These are phyloP conservation scores for Rhynchospora tenuis DNA, from an alignment of 176 grass and related monocot species.

Conservation along the genomic window DNA sequence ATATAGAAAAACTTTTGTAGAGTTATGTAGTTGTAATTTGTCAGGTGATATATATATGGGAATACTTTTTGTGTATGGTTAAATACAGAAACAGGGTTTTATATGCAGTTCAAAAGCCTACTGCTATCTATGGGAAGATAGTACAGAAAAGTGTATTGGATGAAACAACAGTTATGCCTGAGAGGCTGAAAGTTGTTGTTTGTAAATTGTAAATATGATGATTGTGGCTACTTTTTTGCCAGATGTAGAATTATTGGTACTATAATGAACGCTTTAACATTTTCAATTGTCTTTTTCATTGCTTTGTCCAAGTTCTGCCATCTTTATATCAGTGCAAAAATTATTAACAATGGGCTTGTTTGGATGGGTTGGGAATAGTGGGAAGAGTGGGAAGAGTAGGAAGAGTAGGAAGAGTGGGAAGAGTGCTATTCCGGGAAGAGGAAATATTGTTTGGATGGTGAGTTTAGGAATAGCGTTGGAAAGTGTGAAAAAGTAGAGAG, in stretches of 20 bases:
- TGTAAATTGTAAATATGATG: slow-evolving; percentile 10
- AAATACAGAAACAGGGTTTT: background rate
- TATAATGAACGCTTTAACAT: background rate
- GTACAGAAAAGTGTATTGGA: background rate
- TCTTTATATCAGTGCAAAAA: background rate
- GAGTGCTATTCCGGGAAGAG: no score
- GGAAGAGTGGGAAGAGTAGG: no score
- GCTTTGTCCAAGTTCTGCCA: background rate
- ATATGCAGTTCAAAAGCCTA: slow-evolving; percentile 5
- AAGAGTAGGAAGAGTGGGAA: no score
- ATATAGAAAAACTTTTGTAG: background rate
- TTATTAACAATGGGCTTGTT: no score
- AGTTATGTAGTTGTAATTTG: background rate
- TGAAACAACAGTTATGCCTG: background rate
- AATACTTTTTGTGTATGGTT: background rate
- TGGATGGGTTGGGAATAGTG: no score
- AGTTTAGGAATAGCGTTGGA: no score
- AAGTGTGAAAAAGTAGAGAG: no score
- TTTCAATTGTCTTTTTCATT: background rate
- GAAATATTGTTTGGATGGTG: no score
- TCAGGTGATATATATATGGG: background rate
- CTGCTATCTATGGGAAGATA: background rate
- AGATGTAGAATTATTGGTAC: slow-evolving; percentile 16
- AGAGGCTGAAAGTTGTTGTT: slow-evolving; percentile 4
- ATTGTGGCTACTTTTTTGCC: background rate